Conservation (phyloP, 495 filamentous ascomycete species). For the Aspergillus avenaceus region DNA sequence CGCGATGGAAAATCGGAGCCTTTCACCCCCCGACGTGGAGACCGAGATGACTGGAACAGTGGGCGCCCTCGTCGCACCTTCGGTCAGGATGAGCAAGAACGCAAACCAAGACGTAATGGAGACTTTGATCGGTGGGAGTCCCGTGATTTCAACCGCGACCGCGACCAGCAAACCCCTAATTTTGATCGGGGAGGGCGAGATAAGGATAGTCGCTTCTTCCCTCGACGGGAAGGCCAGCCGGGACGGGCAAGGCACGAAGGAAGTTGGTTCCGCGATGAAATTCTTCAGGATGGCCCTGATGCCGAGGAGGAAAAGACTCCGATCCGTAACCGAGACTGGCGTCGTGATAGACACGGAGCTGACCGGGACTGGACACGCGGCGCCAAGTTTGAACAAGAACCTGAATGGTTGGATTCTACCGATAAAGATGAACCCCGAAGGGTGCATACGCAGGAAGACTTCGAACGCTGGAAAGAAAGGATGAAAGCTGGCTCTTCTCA, state of each 20-base stretch:
- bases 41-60: conserved; percentile 57
- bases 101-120: conserved; percentile 51
- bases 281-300: conserved; percentile 50
- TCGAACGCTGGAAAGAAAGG: conserved; percentile 88
- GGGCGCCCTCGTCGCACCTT: conserved; percentile 50
- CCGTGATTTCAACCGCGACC: conserved; percentile 41
- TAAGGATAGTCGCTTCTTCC: conserved; percentile 45
- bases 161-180: conserved; percentile 46
- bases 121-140: conserved; percentile 59
- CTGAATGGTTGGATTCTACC: conserved; percentile 81
- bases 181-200: conserved; percentile 37
- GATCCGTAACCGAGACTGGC: conserved; percentile 62
- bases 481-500: conserved; percentile 67
- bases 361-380: conserved; percentile 60
- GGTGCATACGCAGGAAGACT: conserved; percentile 82
- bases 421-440: conserved; percentile 62
- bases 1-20: conserved; percentile 34
- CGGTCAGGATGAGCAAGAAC: conserved; percentile 52
- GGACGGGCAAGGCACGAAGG: conserved; percentile 49
- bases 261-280: conserved; percentile 54
- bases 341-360: conserved; percentile 53
- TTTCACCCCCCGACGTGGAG: conserved; percentile 42
- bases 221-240: conserved; percentile 42
- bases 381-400: conserved; percentile 65
- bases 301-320: conserved; percentile 50